A percentile compares a stretch with the other conserved stretches of the same genome.
These are phyloP conservation scores for Blastobotrys robertii DNA, from an alignment of 805 yeast species.

Conservation along the genomic window DNA sequence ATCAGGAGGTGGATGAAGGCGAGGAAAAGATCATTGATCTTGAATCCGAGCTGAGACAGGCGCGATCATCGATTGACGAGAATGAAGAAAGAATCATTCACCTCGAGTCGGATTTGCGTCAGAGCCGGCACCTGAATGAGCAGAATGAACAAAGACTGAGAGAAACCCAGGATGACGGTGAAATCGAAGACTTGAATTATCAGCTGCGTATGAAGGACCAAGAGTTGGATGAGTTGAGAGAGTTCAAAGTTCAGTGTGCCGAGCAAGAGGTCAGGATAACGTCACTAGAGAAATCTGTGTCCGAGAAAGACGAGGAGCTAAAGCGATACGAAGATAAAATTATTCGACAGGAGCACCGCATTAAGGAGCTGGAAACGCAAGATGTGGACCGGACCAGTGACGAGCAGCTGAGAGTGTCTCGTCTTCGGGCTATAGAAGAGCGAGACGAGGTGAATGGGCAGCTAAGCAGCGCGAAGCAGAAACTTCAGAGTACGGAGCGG, in stretches of 20 bases:
- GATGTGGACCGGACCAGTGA: background rate
- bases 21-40: constrained; percentile 16
- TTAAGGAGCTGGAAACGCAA: constrained; percentile 4
- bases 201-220: constrained; percentile 3
- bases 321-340: constrained; percentile 1
- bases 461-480: background rate
- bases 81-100: constrained; percentile 16
- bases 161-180: constrained; percentile 10
- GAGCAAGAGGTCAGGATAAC: background rate
- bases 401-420: background rate
- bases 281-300: background rate
- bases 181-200: constrained; percentile 6
- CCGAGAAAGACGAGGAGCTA: background rate
- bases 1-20: background rate
- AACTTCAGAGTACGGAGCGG: constrained; percentile 2
- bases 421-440: background rate
- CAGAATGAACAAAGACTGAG: constrained; percentile 18
- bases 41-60: constrained; percentile 15
- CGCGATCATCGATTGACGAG: constrained; percentile 14
- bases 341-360: background rate
- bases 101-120: constrained; percentile 9
- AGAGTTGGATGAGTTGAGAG: constrained; percentile 2
- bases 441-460: constrained; percentile 2
- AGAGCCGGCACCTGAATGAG: constrained; percentile 15
- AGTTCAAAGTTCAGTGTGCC: background rate